Conservation (phyloP, 176 grass and related monocot species). For the Poa annua region DNA sequence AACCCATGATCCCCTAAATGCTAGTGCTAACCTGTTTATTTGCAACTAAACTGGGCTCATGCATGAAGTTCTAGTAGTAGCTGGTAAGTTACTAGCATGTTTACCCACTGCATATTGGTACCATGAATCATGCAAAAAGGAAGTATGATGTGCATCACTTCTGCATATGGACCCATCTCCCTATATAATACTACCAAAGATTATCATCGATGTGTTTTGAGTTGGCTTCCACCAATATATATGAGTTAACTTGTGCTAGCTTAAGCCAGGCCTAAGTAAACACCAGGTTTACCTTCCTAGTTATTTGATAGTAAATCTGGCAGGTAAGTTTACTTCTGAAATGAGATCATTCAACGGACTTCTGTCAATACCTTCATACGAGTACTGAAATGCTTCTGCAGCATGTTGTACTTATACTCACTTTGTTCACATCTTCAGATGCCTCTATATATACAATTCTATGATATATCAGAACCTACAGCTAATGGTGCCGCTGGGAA, state of each 20-base stretch:
- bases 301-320: constrained; percentile 23
- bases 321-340: neutral
- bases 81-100: constrained; percentile 2
- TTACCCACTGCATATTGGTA: constrained; percentile 2
- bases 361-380: neutral
- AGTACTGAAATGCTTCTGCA: constrained; percentile 17
- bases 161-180: neutral
- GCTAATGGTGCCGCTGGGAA: constrained; percentile 57
- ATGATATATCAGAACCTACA: constrained; percentile 56
- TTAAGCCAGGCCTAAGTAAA: constrained; percentile 7
- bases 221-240: neutral
- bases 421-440: constrained; percentile 64
- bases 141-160: neutral
- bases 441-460: constrained; percentile 81
- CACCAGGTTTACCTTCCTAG: neutral
- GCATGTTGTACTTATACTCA: constrained; percentile 33
- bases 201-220: neutral
- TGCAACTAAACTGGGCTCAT: constrained; percentile 15
- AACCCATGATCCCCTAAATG: neutral
- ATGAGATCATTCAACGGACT: neutral
- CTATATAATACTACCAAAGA: neutral
- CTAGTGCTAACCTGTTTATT: neutral
- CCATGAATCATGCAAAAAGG: neutral
- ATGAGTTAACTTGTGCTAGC: constrained; percentile 29
- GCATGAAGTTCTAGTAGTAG: neutral